Conservation (phyloP, 768 basidiomycete species). For the Rhodotorula sphaerocarpa region DNA sequence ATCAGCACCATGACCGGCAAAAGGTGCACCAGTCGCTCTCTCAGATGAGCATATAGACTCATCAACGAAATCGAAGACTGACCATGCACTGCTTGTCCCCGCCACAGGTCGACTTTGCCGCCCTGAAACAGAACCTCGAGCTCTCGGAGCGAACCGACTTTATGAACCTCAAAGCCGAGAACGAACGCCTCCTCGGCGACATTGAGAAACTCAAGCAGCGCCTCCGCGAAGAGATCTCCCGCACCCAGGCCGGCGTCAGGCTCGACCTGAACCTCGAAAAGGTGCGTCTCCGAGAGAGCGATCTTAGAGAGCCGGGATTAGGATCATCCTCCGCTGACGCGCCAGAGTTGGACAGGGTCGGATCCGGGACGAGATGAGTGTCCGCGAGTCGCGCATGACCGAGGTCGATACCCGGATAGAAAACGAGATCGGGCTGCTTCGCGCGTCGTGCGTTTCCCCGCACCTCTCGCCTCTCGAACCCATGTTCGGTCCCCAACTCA, state of each 20-base stretch:
- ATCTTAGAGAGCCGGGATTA: no score
- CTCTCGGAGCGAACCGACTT: slow-evolving; percentile 95
- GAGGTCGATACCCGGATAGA: slow-evolving; percentile 97
- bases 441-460: slow-evolving; percentile 6
- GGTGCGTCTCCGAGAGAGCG: slow-evolving; percentile 36
- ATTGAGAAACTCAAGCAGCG: slow-evolving; percentile 92
- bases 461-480: neutral
- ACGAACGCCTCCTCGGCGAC: slow-evolving; percentile 81
- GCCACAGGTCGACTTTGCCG: slow-evolving; percentile 75
- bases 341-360: slow-evolving; percentile 52
- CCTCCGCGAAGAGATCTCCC: slow-evolving; percentile 78
- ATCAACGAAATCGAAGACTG: no score
- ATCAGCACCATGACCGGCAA: slow-evolving; percentile 80
- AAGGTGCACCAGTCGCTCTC: slow-evolving; percentile 46
- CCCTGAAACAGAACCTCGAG: slow-evolving; percentile 69
- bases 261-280: slow-evolving; percentile 95
- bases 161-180: slow-evolving; percentile 89
- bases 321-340: no score
- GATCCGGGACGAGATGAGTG: slow-evolving; percentile 82
- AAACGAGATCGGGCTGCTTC: slow-evolving; percentile 37
- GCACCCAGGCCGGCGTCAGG: slow-evolving; percentile 85
- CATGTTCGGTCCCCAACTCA: neutral
- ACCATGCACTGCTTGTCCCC: no score
- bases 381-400: slow-evolving; percentile 89
- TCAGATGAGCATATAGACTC: no score